Conservation (phyloP, 148 eudicot species). For the Suaeda aralocaspica region DNA sequence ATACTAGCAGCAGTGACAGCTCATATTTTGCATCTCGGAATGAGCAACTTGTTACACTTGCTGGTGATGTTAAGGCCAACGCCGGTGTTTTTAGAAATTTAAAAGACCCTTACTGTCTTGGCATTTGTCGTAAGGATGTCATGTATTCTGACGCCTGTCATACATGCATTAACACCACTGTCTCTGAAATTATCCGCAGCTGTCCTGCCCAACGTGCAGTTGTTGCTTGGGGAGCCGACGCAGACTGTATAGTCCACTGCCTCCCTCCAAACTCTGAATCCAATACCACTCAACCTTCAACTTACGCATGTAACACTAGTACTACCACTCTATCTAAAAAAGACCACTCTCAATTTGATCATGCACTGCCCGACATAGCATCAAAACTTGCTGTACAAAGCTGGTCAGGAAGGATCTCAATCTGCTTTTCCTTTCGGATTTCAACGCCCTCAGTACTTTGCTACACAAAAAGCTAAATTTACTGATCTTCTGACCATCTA, state of each 20-base stretch:
- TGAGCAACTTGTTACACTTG: not conserved
- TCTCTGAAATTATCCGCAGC: not conserved
- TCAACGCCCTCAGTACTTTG: conserved; percentile 9
- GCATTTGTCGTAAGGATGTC: conserved; percentile 11
- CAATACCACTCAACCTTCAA: not conserved
- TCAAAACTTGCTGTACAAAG: conserved; percentile 6
- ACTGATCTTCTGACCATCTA: not conserved
- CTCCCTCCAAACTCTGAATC: not conserved
- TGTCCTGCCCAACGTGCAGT: conserved; percentile 13
- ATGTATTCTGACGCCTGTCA: not conserved
- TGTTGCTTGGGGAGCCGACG: conserved; percentile 17
- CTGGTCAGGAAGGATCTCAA: conserved; percentile 5
- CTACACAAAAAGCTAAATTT: not conserved
- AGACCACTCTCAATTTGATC: not conserved
- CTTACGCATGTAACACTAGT: not conserved
- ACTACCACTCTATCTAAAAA: not conserved
- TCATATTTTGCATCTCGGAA: not conserved
- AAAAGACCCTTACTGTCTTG: not conserved
- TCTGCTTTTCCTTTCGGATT: not conserved
- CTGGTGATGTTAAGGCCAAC: not conserved
- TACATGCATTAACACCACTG: not conserved
- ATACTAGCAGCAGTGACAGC: conserved; percentile 4
- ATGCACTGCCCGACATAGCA: not conserved
- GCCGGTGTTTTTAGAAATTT: not conserved
- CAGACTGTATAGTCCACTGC: conserved; percentile 12